These are phyloP conservation scores for Eutrema japonicum DNA, from an alignment of 345 rosid genomes.

Conservation along the genomic window DNA sequence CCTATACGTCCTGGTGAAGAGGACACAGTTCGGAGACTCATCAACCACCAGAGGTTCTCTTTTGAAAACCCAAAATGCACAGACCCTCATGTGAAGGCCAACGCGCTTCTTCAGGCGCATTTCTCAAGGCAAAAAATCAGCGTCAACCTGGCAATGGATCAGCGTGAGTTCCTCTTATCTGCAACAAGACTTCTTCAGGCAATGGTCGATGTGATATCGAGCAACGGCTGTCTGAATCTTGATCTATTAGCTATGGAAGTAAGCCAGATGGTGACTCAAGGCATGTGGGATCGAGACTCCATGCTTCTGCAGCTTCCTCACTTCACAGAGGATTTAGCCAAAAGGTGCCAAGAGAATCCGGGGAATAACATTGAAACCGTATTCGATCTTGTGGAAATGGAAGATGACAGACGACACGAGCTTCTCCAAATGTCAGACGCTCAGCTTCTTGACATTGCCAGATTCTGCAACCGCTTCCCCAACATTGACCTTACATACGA, in stretches of 20 bases:
- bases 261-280: conserved; percentile 96
- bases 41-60: conserved; percentile 84
- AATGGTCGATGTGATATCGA: conserved; percentile 90
- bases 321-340: conserved; percentile 77
- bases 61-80: conserved; percentile 66
- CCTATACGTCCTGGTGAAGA: conserved; percentile 88
- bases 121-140: conserved; percentile 77
- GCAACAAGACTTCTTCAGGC: conserved; percentile 80
- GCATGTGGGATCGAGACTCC: conserved; percentile 94
- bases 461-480: conserved; percentile 85
- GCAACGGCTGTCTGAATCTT: conserved; percentile 77
- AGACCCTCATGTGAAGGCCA: conserved; percentile 84
- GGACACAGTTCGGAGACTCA: conserved; percentile 66
- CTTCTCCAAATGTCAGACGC: conserved; percentile 74
- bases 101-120: conserved; percentile 87
- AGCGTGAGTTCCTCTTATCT: conserved; percentile 73
- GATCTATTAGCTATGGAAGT: conserved; percentile 90
- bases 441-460: conserved; percentile 73
- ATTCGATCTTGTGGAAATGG: conserved; percentile 90
- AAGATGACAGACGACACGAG: conserved; percentile 72
- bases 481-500: conserved; percentile 75
- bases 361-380: conserved; percentile 73
- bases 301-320: conserved; percentile 88
- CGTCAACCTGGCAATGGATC: conserved; percentile 69
- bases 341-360: conserved; percentile 76